Conservation (phyloP, 2,329 filamentous ascomycete species). For the Calonectria pseudoreteaudii region DNA sequence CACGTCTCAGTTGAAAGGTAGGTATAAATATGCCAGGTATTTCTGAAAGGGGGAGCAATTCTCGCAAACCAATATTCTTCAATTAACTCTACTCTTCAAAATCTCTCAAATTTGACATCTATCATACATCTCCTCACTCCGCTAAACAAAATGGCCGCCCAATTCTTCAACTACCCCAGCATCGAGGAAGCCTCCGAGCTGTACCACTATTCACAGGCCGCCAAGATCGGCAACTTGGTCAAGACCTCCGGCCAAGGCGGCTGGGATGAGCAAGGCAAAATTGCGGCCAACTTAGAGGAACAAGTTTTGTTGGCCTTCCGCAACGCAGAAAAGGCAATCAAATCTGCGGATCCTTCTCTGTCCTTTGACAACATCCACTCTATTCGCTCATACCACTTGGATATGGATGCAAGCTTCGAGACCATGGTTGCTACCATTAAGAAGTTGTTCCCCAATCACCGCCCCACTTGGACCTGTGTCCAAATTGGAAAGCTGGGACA, state of each 20-base stretch:
- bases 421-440: constrained; percentile 21
- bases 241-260: constrained; percentile 25
- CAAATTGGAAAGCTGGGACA: constrained; percentile 26
- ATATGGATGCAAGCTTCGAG: constrained; percentile 28
- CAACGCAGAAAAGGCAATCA: constrained; percentile 17
- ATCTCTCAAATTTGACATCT: neutral
- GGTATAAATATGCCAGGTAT: neutral
- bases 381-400: constrained; percentile 22
- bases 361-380: constrained; percentile 21
- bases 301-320: constrained; percentile 16
- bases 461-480: constrained; percentile 26
- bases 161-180: constrained; percentile 28
- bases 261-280: constrained; percentile 25
- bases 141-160: neutral
- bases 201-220: constrained; percentile 29
- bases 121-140: neutral
- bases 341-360: constrained; percentile 7
- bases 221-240: constrained; percentile 24
- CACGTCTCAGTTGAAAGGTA: neutral
- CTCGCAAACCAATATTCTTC: neutral
- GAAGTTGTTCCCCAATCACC: constrained; percentile 25
- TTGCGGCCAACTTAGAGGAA: constrained; percentile 4
- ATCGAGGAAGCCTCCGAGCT: constrained; percentile 14
- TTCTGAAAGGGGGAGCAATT: neutral
- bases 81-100: neutral